phyloP scores from a whole-genome alignment of 129 eudicot species.

The Kitagawia praeruptora region DNA sequence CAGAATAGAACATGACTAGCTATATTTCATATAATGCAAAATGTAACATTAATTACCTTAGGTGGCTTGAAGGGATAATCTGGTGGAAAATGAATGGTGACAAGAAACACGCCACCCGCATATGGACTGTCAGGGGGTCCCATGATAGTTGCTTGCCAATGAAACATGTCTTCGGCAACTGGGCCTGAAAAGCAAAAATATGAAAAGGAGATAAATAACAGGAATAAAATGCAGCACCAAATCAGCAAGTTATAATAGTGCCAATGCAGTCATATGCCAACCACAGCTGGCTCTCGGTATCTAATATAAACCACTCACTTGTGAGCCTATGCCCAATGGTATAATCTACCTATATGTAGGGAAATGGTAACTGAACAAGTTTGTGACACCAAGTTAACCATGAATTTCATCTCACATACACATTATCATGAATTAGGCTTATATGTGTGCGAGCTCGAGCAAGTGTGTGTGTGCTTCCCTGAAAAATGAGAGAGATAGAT shows the following conservation, averaged over 20 bases:
- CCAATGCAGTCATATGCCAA: not conserved
- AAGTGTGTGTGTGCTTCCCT: not conserved
- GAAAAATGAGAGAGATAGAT: not conserved
- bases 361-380: not conserved
- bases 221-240: not conserved
- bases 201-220: not conserved
- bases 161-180: constrained; percentile 15
- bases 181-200: not conserved
- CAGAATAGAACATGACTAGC: not conserved
- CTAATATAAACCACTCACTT: not conserved
- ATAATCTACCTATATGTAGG: not conserved
- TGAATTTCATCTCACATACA: not conserved
- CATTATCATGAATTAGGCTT: not conserved
- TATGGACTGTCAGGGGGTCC: constrained; percentile 13
- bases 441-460: not conserved
- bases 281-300: not conserved
- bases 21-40: not conserved
- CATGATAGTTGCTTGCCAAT: constrained; percentile 16
- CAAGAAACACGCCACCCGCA: constrained; percentile 15
- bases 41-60: not conserved
- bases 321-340: not conserved
- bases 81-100: constrained; percentile 14
- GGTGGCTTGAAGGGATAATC: constrained; percentile 16
- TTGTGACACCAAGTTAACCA: not conserved
- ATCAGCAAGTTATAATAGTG: not conserved